These are phyloP conservation scores for Leccinum subgranulosum DNA, from an alignment of 768 basidiomycete species.

Conservation along the genomic window DNA sequence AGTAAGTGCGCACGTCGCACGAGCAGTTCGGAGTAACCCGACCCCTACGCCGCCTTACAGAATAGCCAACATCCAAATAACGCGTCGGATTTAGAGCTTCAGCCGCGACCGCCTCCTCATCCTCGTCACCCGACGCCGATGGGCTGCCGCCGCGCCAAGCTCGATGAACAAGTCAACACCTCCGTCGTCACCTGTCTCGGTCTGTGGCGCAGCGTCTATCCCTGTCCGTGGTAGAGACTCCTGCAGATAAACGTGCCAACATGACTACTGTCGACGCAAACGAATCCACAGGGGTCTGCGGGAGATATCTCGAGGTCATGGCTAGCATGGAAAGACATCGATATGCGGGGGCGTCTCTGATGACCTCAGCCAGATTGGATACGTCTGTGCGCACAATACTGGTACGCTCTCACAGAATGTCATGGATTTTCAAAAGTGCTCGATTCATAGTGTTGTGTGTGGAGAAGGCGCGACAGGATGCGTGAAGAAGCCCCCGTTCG, in stretches of 20 bases:
- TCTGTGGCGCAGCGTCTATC: slow-evolving; percentile 58
- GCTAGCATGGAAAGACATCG: no score
- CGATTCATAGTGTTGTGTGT: slow-evolving; percentile 77
- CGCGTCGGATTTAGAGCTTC: no score
- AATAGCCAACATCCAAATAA: no score
- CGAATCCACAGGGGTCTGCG: slow-evolving; percentile 46
- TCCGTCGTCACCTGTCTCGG: slow-evolving; percentile 88
- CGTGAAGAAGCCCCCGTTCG: slow-evolving; percentile 75
- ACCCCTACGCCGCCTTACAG: no score
- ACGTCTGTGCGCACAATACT: slow-evolving; percentile 90
- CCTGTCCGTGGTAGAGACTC: slow-evolving; percentile 47
- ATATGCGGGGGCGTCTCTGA: no score
- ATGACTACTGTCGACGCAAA: slow-evolving; percentile 41
- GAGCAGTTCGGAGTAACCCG: no score
- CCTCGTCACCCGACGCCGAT: slow-evolving; percentile 60
- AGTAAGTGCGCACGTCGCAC: no score
- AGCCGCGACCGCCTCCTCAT: no score
- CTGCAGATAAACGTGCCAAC: slow-evolving; percentile 68
- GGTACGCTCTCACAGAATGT: slow-evolving; percentile 97
- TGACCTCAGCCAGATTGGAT: slow-evolving; percentile 80
- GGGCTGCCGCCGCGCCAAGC: slow-evolving; percentile 83
- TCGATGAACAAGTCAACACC: slow-evolving; percentile 94
- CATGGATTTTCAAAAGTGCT: slow-evolving; percentile 98
- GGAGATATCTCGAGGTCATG: slow-evolving; percentile 61
- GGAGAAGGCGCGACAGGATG: slow-evolving; percentile 91